These are phyloP conservation scores for Zygosaccharomyces gambellarensis DNA, from an alignment of 805 yeast genomes.

Conservation along the genomic window DNA sequence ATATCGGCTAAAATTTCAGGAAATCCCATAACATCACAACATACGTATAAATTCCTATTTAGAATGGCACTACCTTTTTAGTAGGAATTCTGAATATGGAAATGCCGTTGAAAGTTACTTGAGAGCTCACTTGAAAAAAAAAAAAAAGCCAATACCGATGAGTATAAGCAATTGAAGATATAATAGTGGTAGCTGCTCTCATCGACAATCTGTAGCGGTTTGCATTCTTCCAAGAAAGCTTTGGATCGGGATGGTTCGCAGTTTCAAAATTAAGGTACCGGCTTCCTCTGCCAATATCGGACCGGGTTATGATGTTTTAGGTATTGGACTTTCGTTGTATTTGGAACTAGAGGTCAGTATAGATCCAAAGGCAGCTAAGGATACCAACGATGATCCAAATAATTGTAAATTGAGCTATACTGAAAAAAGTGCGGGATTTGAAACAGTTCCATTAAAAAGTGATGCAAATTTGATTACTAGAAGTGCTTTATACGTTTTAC, in stretches of 20 bases:
- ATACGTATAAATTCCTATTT: too few relatives aligned
- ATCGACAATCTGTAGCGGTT: too few relatives aligned
- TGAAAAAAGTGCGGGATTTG: slow-evolving; percentile 70
- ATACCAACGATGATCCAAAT: slow-evolving; percentile 55
- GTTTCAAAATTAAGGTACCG: slow-evolving; percentile 70
- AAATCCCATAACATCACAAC: too few relatives aligned
- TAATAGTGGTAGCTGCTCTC: too few relatives aligned
- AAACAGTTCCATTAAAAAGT: slow-evolving; percentile 68
- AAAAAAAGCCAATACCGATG: too few relatives aligned
- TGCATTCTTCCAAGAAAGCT: too few relatives aligned
- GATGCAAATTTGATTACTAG: slow-evolving; percentile 84
- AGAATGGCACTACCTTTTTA: too few relatives aligned
- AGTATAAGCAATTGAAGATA: too few relatives aligned
- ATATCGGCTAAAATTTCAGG: too few relatives aligned
- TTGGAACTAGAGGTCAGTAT: slow-evolving; percentile 65
- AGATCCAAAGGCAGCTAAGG: slow-evolving; percentile 45
- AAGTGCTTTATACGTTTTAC: slow-evolving; percentile 85
- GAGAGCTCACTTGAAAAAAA: too few relatives aligned
- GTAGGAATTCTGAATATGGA: too few relatives aligned
- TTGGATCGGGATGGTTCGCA: slow-evolving; percentile 37
- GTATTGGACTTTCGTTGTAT: slow-evolving; percentile 77
- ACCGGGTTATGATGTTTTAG: slow-evolving; percentile 96
- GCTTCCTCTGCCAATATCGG: slow-evolving; percentile 98
- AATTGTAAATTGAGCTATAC: slow-evolving; percentile 68
- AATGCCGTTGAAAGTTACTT: too few relatives aligned